Percentiles rank a stretch among this genome's conserved stretches.
Evolutionary conservation across 768 basidiomycete species (phyloP).

Genomic region (Tephrocybe sp.): DNA sequence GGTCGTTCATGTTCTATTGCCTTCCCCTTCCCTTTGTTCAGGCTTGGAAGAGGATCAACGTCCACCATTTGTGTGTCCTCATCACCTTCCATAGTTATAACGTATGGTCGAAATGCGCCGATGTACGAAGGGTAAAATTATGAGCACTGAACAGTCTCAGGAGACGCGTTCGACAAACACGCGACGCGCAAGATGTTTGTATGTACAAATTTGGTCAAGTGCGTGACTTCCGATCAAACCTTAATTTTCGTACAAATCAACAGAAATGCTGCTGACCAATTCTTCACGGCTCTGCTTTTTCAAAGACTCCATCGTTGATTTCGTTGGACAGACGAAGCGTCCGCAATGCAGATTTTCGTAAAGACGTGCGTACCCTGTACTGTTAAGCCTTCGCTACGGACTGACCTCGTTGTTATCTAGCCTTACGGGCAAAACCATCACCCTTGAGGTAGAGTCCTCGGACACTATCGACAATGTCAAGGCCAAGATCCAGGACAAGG

Average conservation of each 20-base stretch:
- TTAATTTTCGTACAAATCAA: conserved; percentile 17
- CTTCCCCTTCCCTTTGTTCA: conserved; percentile 73
- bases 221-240: conserved; percentile 11
- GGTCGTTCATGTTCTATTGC: conserved; percentile 39
- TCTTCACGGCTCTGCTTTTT: conserved; percentile 63
- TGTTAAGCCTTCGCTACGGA: neutral
- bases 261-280: conserved; percentile 16
- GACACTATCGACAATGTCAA: conserved; percentile 99
- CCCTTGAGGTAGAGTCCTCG: conserved; percentile 95
- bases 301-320: conserved; percentile 88
- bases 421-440: conserved; percentile 99
- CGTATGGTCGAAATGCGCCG: neutral
- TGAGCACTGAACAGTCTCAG: neutral
- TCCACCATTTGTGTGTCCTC: conserved; percentile 53
- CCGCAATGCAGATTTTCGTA: conserved; percentile 96
- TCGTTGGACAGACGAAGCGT: conserved; percentile 91
- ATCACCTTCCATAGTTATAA: conserved; percentile 51
- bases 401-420: conserved; percentile 33
- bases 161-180: conserved; percentile 11
- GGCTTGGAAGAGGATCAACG: conserved; percentile 31
- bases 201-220: conserved; percentile 5
- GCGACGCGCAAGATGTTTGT: conserved; percentile 6
- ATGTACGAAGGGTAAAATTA: neutral
- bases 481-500: conserved; percentile 97
- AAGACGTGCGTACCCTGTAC: conserved; percentile 67